Base-by-base conservation (phyloP, 257 asterid genomes). In the Solanum lignicaule region DNA sequence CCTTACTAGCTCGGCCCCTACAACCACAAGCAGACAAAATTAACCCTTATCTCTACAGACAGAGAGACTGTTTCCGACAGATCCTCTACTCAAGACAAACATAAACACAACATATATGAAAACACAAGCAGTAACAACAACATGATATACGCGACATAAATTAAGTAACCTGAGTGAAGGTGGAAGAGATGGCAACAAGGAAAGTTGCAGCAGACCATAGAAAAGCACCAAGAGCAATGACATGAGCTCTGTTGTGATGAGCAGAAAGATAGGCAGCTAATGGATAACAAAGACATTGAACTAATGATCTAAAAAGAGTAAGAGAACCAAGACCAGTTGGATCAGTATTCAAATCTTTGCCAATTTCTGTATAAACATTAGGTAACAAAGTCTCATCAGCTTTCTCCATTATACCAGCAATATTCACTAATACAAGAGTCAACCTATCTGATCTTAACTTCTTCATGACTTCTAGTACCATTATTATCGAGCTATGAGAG, bases 171-270 rank as follows among this genome's bases (percentile, higher is more conserved):
- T 66, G 35, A 66, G 83, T 75, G 31, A 36, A 75, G 12, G 58
- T 38, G 21, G 55, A 21, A 2, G 58, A 75, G 12, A 75, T 23
- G 18, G 58, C 83, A 75, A 75, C 83, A 74, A 74, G 55, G 1
- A 74, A 36, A 74, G 83, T 74, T 13, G 99, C 98, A 87, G 94
- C 98, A 78, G 99, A 98, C 99, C 99, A 96, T 15, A 95, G 95
- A 5, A 74, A 36, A 74, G 83, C 83, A 21, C 83, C 83, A 74
- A 36, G 31, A 74, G 83, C 83, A 21, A 74, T 75, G 9, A 78
- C 84, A 78, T 78, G 65, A 7, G 84, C 84, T 3, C 84, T 25
- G 8, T 78, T 78, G 0, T 43, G n/a, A 43, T 9, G 84, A 79
- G 65, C 65, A 27, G 65, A 27, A 7, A 79, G 38, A 15, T 78